phyloP scores from a whole-genome alignment of 768 basidiomycete genomes.

The Panaeolus cyanescens region DNA sequence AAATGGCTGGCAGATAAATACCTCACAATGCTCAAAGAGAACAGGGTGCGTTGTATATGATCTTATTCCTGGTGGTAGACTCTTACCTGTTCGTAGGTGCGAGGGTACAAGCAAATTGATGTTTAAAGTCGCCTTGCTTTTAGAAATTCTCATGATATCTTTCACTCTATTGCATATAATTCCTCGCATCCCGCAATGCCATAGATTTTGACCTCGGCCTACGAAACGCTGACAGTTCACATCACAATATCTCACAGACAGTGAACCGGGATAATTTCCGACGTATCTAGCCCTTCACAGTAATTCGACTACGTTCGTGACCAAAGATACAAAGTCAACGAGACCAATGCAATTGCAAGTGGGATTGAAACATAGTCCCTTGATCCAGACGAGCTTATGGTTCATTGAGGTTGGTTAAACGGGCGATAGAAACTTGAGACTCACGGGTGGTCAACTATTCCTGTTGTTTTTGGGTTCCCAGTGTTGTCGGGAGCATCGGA shows the following conservation, averaged over 20 bases:
- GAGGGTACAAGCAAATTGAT: conserved; percentile 84
- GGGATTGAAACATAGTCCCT: not conserved
- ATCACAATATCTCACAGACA: too few relatives aligned
- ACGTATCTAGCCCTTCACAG: not conserved
- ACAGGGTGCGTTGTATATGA: conserved; percentile 63
- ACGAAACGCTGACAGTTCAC: not conserved
- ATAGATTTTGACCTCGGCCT: not conserved
- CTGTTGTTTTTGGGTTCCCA: not conserved
- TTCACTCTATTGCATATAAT: not conserved
- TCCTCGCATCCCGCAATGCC: not conserved
- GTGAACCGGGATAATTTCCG: too few relatives aligned
- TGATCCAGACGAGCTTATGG: not conserved
- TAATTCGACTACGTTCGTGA: not conserved
- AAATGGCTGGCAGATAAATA: conserved; percentile 86
- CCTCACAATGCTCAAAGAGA: conserved; percentile 72
- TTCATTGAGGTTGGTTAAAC: not conserved
- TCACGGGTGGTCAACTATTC: not conserved
- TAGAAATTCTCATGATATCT: not conserved
- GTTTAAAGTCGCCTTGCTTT: conserved; percentile 17
- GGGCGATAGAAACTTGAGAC: not conserved
- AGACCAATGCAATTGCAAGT: not conserved
- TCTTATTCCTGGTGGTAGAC: not conserved
- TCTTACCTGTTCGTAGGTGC: conserved; percentile 49
- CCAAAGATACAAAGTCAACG: not conserved
- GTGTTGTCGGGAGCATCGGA: not conserved